These are phyloP conservation scores for Colletotrichum eleusines DNA, from an alignment of 2,329 filamentous ascomycete species.

Conservation along the genomic window DNA sequence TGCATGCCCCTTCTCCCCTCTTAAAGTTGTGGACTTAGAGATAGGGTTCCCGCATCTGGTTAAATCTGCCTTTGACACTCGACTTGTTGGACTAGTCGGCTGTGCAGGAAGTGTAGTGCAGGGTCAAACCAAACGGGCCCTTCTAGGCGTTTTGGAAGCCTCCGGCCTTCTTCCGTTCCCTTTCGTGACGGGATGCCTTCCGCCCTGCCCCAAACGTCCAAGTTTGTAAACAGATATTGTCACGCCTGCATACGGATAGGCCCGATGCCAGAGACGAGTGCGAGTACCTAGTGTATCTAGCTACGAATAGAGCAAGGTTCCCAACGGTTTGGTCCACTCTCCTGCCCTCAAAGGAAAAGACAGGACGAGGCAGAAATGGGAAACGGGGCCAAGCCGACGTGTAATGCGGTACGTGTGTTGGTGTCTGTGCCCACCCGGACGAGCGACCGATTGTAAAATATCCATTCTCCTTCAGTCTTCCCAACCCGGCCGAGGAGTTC, in stretches of 20 bases:
- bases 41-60: not conserved
- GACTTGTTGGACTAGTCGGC: not conserved
- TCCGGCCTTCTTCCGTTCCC: not conserved
- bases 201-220: not conserved
- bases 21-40: not conserved
- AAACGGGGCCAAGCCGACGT: conserved; percentile 5
- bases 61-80: not conserved
- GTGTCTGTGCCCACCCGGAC: conserved; percentile 4
- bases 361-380: conserved; percentile 9
- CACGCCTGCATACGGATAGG: not conserved
- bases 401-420: conserved; percentile 2
- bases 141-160: conserved; percentile 11
- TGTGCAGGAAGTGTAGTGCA: not conserved
- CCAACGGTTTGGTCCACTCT: conserved; percentile 5
- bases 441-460: conserved; percentile 13
- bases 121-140: conserved; percentile 1
- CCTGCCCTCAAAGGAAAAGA: not conserved
- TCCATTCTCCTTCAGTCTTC: no score
- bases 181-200: conserved; percentile 2
- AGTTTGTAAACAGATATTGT: not conserved
- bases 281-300: no score
- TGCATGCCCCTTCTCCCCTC: not conserved
- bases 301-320: not conserved
- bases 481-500: not conserved
- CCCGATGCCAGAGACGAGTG: not conserved